A percentile compares a stretch with the other conserved stretches of the same genome.
Evolutionary conservation across 441 rosid genomes (phyloP).

Genomic region (Mallotus repandus): DNA sequence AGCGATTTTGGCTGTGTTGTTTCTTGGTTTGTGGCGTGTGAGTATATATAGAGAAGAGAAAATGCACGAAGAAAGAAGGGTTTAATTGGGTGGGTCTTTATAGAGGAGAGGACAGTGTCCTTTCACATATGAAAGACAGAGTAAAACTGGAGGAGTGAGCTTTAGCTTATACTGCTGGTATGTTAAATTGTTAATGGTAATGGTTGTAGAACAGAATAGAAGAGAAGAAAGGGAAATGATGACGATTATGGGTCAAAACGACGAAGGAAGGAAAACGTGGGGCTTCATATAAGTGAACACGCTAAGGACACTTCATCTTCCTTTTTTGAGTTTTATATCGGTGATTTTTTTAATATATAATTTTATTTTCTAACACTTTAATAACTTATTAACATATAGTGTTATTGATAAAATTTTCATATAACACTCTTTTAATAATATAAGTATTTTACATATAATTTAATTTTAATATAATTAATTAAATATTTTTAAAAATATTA

Average conservation of each 20-base stretch:
- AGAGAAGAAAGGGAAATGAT: too few relatives aligned
- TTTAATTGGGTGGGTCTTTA: not conserved
- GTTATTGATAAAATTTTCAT: too few relatives aligned
- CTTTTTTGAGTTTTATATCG: not conserved
- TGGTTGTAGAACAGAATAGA: not conserved
- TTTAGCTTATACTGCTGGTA: too few relatives aligned
- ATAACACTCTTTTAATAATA: too few relatives aligned
- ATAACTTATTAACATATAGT: too few relatives aligned
- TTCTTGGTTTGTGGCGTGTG: not conserved
- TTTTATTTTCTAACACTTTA: too few relatives aligned
- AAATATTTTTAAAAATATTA: too few relatives aligned
- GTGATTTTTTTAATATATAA: too few relatives aligned
- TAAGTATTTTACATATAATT: too few relatives aligned
- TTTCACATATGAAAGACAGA: not conserved
- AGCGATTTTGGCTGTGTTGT: not conserved
- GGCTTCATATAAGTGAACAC: not conserved
- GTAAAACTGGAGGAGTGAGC: too few relatives aligned
- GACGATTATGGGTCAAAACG: not conserved
- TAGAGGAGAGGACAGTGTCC: conserved; percentile 4
- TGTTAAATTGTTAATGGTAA: too few relatives aligned
- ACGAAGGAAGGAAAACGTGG: conserved; percentile 11
- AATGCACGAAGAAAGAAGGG: not conserved
- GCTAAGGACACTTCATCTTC: not conserved
- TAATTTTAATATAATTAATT: too few relatives aligned
- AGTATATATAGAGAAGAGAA: not conserved